Base-by-base conservation (phyloP, 129 eudicot species). In the Flaveria sonorensis region DNA sequence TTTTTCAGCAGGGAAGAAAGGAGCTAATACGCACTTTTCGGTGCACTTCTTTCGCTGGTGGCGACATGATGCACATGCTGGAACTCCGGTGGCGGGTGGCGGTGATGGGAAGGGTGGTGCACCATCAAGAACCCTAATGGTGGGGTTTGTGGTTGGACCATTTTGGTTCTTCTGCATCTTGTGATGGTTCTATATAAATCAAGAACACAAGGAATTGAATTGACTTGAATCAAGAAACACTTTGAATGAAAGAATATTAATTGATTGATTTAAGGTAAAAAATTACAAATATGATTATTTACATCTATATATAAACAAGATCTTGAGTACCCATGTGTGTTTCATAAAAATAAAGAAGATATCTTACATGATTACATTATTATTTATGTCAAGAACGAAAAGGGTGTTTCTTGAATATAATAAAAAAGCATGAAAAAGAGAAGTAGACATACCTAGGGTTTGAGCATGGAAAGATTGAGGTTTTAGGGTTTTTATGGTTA, bases 11-110 rank as follows among this genome's bases (percentile, higher is more conserved):
- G 97, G 97, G 46, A 93, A 93, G 32, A 80, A 90, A 0, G 97
- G 97, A 6, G 98, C 98, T 50, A 93, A 21, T 0, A 85, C 51
- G 66, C 98, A 93, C 75, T 90, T 89, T n/a, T 87, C 93, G 0
- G 87, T 89, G 85, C 98, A 93, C 78, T 87, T 89, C 75, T 93
- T 93, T 26, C 98, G 77, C 39, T 93, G 98, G 83, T 93, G 98
- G 87, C 95, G 90, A 90, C 98, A 93, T 0, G 98, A 92, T 12
- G 98, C 98, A 36, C 98, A 93, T 4, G 98, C 97, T 0, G 86
- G 82, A 18, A 83, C 81, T 43, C 85, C 88, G 30, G 75, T 47
- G 46, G 76, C 4, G 23, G 84, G 80, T 74, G 84, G 79, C 2
- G 84, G 79, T 43, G 84, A 73, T 18, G 79, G 75, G 52, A 78